Percentiles rank a stretch among this genome's conserved stretches.
phyloP scores from a whole-genome alignment of 306 rosid genomes.

The Echinosophora koreensis region DNA sequence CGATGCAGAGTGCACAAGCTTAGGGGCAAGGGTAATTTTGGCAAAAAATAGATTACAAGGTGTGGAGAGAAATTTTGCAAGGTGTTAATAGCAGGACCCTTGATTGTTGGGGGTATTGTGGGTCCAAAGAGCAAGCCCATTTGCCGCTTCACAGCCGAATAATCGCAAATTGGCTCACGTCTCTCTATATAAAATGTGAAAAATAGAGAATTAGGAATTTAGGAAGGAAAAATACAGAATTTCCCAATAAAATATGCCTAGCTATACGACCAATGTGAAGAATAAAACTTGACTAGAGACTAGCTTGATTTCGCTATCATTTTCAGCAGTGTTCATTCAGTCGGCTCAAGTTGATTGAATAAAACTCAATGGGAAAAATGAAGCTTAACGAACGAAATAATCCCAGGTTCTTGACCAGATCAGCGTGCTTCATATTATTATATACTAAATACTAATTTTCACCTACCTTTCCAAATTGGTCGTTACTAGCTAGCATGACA shows the following conservation, averaged over 20 bases:
- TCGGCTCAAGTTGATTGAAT: conserved; percentile 28
- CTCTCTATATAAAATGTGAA: not conserved
- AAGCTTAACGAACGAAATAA: not conserved
- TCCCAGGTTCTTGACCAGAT: not conserved
- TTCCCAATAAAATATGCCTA: not conserved
- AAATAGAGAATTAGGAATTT: not conserved
- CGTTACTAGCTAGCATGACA: conserved; percentile 4
- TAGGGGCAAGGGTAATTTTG: too few relatives aligned
- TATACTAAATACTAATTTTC: not conserved
- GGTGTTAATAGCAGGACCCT: too few relatives aligned
- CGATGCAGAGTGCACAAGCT: too few relatives aligned
- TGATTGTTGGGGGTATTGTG: not conserved
- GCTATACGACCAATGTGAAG: not conserved
- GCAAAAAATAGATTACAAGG: too few relatives aligned
- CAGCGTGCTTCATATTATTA: not conserved
- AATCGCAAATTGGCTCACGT: not conserved
- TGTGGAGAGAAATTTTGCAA: too few relatives aligned
- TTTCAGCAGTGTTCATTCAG: conserved; percentile 15
- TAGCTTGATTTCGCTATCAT: not conserved
- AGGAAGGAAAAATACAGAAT: not conserved
- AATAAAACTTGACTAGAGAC: not conserved
- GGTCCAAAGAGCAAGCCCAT: not conserved
- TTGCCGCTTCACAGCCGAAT: not conserved
- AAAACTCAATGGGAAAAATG: conserved; percentile 4
- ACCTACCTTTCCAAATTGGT: not conserved